Evolutionary conservation across 2,329 filamentous ascomycete species (phyloP).

Genomic region (Shiraia sp.): DNA sequence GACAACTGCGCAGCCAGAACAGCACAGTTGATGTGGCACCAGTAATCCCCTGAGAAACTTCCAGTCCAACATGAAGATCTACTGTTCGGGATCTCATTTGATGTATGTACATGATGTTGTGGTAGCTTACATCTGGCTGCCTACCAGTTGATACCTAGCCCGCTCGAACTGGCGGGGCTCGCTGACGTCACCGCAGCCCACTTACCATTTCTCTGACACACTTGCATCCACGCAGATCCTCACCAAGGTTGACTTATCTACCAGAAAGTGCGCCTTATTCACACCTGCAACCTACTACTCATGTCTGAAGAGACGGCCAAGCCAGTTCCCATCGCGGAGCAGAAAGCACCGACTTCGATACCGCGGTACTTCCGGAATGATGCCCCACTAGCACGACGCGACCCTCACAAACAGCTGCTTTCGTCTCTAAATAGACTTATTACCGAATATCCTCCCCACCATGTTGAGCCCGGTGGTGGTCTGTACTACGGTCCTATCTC

Average conservation of each 20-base stretch:
- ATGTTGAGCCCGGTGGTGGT: conserved; percentile 51
- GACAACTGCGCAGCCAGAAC: too few species aligned
- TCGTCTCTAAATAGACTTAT: conserved; percentile 55
- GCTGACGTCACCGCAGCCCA: conserved; percentile 19
- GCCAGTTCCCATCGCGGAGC: conserved; percentile 15
- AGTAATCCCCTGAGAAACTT: too few species aligned
- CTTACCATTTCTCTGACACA: conserved; percentile 1
- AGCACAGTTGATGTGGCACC: too few species aligned
- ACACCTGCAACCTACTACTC: not conserved
- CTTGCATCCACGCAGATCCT: not conserved
- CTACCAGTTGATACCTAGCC: too few species aligned
- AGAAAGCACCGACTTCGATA: conserved; percentile 30
- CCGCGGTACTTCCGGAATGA: conserved; percentile 50
- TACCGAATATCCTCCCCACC: conserved; percentile 52
- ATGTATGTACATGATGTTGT: too few species aligned
- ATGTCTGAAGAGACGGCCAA: conserved; percentile 36
- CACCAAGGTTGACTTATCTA: not conserved
- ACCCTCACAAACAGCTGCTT: conserved; percentile 55
- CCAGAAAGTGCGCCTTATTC: not conserved
- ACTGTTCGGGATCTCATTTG: too few species aligned
- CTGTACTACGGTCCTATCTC: conserved; percentile 56
- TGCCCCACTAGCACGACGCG: conserved; percentile 41
- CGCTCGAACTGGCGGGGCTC: conserved; percentile 4
- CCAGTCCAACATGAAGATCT: too few species aligned
- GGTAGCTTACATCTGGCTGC: too few species aligned